Base-by-base conservation (phyloP, 495 filamentous ascomycete species). In the Eremomyces bilateralis region DNA sequence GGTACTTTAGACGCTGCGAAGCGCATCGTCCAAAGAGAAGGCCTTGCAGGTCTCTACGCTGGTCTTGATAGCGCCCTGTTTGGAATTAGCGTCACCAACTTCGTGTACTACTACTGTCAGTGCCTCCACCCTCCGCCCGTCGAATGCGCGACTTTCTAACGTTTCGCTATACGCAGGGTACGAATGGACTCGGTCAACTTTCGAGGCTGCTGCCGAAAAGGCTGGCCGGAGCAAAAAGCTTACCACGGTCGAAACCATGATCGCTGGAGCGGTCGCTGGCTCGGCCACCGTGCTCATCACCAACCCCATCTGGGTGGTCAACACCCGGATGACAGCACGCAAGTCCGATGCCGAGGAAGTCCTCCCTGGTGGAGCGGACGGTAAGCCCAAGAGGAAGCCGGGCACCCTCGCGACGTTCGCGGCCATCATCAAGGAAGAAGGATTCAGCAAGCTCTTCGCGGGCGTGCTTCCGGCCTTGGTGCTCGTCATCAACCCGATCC, bases 281-380 rank as follows among this genome's bases (percentile, higher is more conserved):
- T 79, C 71, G 47, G 85, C 85, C 3, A 95, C 90, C 3, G 88
- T 97, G 35, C 62, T 97, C 38, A 64, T 92, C 39, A 97, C 88
- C 8, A 97, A 97, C 56, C 88, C 88, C 5, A 95, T 97, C 49
- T 97, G 88, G 88, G 88, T 97, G 10, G 64, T 97, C 42, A 97
- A 97, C 61, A 97, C 88, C 15, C 73, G 88, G 43, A 90, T 97
- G 81, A 95, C 88, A 5, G 83, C 90, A 19, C 72, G 81, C 42
- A 11, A 65, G 8, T 56, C 59, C 3, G 58, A 59, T 3, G 59
- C 69, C 3, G 62, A 71, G 39, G 54, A 63, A 36, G 50, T 59
- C 16, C 52, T 69, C 4, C 64, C 70, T 6, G 63, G 63, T 27
- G 47, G n/a, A 42, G 44, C 8, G 37, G 25, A 29, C 33, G 42